A percentile compares a stretch with the other conserved stretches of the same genome.
phyloP scores from a whole-genome alignment of 176 grass and related monocot genomes.

The Avena sativa region DNA sequence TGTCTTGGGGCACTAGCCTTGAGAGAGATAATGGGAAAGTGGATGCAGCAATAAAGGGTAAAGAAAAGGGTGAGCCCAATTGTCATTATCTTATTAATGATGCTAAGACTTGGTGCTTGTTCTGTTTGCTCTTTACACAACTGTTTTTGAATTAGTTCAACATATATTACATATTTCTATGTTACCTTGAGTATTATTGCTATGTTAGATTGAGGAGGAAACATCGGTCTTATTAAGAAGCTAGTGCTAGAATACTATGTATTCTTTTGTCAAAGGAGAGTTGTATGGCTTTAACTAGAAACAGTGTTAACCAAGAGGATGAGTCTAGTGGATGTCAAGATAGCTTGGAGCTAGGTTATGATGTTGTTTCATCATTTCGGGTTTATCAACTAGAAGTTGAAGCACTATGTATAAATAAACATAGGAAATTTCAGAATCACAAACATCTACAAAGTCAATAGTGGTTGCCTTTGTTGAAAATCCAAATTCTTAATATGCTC shows the following conservation, averaged over 20 bases:
- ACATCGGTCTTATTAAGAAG: not conserved
- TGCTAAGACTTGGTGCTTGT: slow-evolving; percentile 32
- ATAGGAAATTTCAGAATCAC: slow-evolving; percentile 29
- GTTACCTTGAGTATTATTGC: slow-evolving; percentile 11
- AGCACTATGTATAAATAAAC: slow-evolving; percentile 37
- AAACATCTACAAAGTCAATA: not conserved
- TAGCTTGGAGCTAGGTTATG: slow-evolving; percentile 39
- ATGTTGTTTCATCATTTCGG: slow-evolving; percentile 43
- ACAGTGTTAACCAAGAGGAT: slow-evolving; percentile 39
- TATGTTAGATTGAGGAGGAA: slow-evolving; percentile 20
- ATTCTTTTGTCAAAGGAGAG: slow-evolving; percentile 40
- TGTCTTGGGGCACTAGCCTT: slow-evolving; percentile 15
- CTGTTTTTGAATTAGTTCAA: not conserved
- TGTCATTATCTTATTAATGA: slow-evolving; percentile 46
- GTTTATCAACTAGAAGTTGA: slow-evolving; percentile 39
- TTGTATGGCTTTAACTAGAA: slow-evolving; percentile 36
- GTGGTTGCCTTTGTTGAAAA: not conserved
- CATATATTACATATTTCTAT: not conserved
- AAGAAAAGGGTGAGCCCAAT: not conserved
- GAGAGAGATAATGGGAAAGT: slow-evolving; percentile 37
- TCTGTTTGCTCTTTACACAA: not conserved
- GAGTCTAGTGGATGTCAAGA: slow-evolving; percentile 12
- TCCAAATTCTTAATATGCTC: not conserved
- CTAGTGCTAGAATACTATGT: slow-evolving; percentile 23
- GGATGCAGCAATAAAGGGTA: not conserved